These are phyloP conservation scores for Candida frijolesensis DNA, from an alignment of 1,139 yeast genomes.

Conservation along the genomic window DNA sequence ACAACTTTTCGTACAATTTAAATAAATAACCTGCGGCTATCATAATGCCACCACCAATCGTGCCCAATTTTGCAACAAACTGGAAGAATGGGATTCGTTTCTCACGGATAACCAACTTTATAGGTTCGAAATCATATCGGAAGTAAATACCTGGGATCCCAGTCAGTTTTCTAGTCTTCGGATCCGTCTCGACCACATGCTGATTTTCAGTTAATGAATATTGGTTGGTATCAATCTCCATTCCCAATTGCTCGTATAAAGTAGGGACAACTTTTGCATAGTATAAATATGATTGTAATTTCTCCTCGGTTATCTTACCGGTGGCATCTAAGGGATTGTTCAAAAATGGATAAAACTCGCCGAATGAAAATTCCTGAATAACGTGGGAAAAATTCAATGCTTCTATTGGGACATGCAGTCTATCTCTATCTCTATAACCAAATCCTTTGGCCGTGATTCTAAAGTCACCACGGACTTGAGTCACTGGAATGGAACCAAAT, in stretches of 20 bases:
- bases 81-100: slow-evolving; percentile 73
- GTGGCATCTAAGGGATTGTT: slow-evolving; percentile 85
- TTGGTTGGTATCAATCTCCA: slow-evolving; percentile 78
- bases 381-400: slow-evolving; percentile 79
- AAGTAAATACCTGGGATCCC: slow-evolving; percentile 79
- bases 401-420: slow-evolving; percentile 47
- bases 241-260: slow-evolving; percentile 68
- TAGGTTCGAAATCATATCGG: slow-evolving; percentile 87
- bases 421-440: slow-evolving; percentile 55
- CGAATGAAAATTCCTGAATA: slow-evolving; percentile 86
- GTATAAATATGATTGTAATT: slow-evolving; percentile 58
- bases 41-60: slow-evolving; percentile 74
- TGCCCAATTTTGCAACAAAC: slow-evolving; percentile 76
- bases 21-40: slow-evolving; percentile 55
- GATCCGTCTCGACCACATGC: slow-evolving; percentile 23
- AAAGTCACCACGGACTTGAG: slow-evolving; percentile 82
- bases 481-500: slow-evolving; percentile 84
- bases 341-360: slow-evolving; percentile 84
- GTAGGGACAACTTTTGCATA: slow-evolving; percentile 86
- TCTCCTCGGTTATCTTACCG: slow-evolving; percentile 53
- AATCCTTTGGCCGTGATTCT: slow-evolving; percentile 79
- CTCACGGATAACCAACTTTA: slow-evolving; percentile 69
- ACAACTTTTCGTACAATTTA: slow-evolving; percentile 48
- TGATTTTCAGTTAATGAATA: slow-evolving; percentile 73
- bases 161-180: slow-evolving; percentile 24